phyloP scores from a whole-genome alignment of 2,329 filamentous ascomycete genomes.

The Thelonectria olida region DNA sequence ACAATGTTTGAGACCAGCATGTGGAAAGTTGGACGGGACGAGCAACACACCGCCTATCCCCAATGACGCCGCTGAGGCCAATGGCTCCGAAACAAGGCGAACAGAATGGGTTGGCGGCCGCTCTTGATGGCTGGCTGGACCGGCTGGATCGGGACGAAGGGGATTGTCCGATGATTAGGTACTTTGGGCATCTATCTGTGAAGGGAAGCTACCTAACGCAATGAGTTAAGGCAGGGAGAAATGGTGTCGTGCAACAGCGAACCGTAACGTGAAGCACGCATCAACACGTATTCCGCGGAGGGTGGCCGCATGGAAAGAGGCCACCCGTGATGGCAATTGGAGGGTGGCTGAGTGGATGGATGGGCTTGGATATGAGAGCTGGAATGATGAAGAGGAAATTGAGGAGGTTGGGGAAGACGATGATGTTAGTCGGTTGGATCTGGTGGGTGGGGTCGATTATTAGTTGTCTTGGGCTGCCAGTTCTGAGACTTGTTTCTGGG shows the following conservation, averaged over 20 bases:
- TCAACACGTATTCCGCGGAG: constrained; percentile 26
- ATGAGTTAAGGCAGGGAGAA: background rate
- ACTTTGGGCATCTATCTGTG: too few relatives aligned
- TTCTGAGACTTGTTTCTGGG: too few relatives aligned
- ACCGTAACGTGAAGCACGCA: background rate
- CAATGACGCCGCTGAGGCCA: background rate
- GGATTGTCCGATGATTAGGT: background rate
- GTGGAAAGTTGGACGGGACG: too few relatives aligned
- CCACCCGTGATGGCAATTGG: constrained; percentile 31
- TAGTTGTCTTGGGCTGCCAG: background rate
- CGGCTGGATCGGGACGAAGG: background rate
- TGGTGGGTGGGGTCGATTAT: too few relatives aligned
- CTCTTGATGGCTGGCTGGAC: background rate
- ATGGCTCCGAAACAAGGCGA: background rate
- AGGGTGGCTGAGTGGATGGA: constrained; percentile 29
- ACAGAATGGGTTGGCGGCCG: background rate
- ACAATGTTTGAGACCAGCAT: constrained; percentile 16
- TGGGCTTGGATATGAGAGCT: constrained; percentile 11
- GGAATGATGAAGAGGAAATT: constrained; percentile 21
- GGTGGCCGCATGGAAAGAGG: constrained; percentile 37
- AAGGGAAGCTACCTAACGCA: background rate
- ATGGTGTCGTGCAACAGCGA: background rate
- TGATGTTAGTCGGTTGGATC: constrained; percentile 25
- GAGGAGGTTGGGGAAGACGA: constrained; percentile 34
- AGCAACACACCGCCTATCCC: background rate